These are phyloP conservation scores for Xylariaceae sp. DNA, from an alignment of 2,329 filamentous ascomycete genomes.

Conservation along the genomic window DNA sequence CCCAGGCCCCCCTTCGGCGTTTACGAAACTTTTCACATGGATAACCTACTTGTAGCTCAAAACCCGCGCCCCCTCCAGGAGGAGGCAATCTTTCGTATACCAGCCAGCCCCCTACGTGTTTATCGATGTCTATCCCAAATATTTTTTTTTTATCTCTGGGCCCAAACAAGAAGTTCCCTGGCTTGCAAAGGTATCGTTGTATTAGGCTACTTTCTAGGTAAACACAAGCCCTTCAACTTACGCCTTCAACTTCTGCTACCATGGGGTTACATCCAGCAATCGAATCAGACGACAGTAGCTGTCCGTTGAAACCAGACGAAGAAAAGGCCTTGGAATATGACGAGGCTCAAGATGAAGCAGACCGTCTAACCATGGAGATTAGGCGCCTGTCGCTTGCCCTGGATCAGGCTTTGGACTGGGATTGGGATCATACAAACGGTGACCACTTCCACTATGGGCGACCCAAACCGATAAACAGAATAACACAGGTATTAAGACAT, in stretches of 20 bases:
- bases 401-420: conserved; percentile 17
- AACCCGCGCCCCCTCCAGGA: too few relatives aligned
- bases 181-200: not conserved
- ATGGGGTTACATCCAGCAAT: not conserved
- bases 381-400: conserved; percentile 18
- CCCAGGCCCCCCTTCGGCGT: not conserved
- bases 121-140: too few relatives aligned
- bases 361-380: conserved; percentile 14
- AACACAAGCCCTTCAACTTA: not conserved
- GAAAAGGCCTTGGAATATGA: conserved; percentile 3
- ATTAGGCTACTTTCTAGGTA: not conserved
- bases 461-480: conserved; percentile 16
- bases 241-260: not conserved
- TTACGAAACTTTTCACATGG: not conserved
- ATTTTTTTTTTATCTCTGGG: too few relatives aligned
- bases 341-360: not conserved
- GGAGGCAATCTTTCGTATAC: too few relatives aligned
- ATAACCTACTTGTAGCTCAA: not conserved
- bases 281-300: conserved; percentile 9
- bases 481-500: conserved; percentile 26
- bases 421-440: conserved; percentile 13
- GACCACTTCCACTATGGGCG: conserved; percentile 12
- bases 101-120: too few relatives aligned
- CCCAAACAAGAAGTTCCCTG: not conserved
- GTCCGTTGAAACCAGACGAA: conserved; percentile 9